These are phyloP conservation scores for Asterochloris erici DNA, from an alignment of 139 green algal genomes.

Conservation along the genomic window DNA sequence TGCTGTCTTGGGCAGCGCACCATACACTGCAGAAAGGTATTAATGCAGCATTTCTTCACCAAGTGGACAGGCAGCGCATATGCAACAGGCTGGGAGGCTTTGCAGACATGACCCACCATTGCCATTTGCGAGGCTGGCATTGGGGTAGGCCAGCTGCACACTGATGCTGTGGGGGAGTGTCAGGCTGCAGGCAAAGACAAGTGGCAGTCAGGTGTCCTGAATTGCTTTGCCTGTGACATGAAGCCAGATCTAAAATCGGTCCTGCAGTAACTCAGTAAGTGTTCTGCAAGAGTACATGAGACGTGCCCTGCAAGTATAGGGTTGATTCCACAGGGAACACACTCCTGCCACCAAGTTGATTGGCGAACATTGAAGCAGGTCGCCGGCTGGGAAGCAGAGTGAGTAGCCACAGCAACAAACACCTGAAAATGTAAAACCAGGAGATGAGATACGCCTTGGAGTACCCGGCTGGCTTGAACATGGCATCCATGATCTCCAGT, in stretches of 20 bases:
- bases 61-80: neutral
- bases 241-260: no score
- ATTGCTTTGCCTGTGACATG: no score
- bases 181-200: neutral
- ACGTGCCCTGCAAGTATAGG: no score
- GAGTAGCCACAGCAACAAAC: neutral
- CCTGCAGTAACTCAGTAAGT: no score
- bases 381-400: neutral
- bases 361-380: no score
- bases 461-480: neutral
- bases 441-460: neutral
- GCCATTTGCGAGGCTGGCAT: neutral
- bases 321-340: no score
- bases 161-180: neutral
- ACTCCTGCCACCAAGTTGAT: no score
- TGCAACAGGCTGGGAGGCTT: neutral
- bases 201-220: neutral
- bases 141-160: neutral
- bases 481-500: slow-evolving; percentile 10
- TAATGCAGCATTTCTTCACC: neutral
- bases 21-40: neutral
- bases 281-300: no score
- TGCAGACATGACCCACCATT: neutral
- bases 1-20: neutral
- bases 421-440: neutral